Percentiles rank a stretch among this genome's conserved stretches.
These are phyloP conservation scores for Fusarium sp. DNA, from an alignment of 2,329 filamentous ascomycete species.

Conservation along the genomic window DNA sequence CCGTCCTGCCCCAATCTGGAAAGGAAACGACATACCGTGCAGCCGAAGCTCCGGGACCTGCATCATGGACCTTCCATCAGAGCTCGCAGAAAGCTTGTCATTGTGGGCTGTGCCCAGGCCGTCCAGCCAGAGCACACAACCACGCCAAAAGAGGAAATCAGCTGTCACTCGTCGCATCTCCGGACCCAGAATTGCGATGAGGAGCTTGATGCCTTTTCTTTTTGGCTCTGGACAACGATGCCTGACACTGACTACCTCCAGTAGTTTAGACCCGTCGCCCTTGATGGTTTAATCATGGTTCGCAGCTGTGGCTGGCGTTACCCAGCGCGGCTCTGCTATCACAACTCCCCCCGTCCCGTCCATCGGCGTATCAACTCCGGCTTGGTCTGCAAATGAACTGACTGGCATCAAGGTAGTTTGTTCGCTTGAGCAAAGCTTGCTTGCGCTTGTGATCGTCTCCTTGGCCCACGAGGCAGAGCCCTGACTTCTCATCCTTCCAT, in stretches of 20 bases:
- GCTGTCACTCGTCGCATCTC: constrained; percentile 25
- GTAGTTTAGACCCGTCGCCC: background rate
- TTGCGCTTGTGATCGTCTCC: constrained; percentile 20
- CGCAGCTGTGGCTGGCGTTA: background rate
- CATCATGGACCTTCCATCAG: constrained; percentile 31
- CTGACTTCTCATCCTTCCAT: constrained; percentile 23
- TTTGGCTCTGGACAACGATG: background rate
- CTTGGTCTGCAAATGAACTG: constrained; percentile 1
- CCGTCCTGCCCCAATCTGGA: constrained; percentile 43
- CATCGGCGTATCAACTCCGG: background rate
- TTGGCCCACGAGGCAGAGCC: constrained; percentile 8
- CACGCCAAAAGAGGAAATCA: constrained; percentile 44
- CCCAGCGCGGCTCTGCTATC: background rate
- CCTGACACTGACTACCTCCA: background rate
- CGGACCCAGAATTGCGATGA: constrained; percentile 13
- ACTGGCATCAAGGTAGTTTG: background rate
- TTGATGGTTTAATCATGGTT: background rate
- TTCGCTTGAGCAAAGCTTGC: background rate
- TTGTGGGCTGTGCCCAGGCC: constrained; percentile 10
- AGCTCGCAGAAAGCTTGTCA: constrained; percentile 40
- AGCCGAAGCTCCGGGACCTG: constrained; percentile 43
- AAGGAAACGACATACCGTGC: constrained; percentile 48
- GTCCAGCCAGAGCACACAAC: constrained; percentile 40
- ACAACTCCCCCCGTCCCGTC: background rate
- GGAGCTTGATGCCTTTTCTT: constrained; percentile 8